Percentiles rank a stretch among this genome's conserved stretches.
phyloP scores from a whole-genome alignment of 2,329 filamentous ascomycete genomes.

The Trichoderma afroharzianum region DNA sequence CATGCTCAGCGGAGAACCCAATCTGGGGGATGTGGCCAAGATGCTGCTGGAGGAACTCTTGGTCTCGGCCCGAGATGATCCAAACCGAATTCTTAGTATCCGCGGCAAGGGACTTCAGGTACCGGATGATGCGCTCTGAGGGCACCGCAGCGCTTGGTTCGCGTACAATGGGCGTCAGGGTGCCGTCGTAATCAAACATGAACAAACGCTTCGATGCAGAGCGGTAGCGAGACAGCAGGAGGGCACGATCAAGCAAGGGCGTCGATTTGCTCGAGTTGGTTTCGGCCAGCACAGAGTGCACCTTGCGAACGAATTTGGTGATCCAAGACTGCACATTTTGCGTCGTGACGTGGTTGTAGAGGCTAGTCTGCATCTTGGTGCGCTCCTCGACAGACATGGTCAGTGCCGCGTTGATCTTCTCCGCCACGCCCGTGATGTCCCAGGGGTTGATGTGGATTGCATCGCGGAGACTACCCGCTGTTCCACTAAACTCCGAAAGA shows the following conservation, averaged over 20 bases:
- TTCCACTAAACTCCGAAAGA: constrained; percentile 94
- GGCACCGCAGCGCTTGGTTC: constrained; percentile 88
- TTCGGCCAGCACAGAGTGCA: constrained; percentile 75
- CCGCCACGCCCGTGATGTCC: constrained; percentile 81
- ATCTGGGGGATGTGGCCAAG: constrained; percentile 86
- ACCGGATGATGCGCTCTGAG: constrained; percentile 75
- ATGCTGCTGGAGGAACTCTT: constrained; percentile 84
- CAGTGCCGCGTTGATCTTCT: constrained; percentile 76
- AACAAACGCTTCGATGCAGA: constrained; percentile 76
- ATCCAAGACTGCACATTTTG: constrained; percentile 89
- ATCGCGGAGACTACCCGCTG: constrained; percentile 76
- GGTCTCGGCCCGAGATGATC: constrained; percentile 95
- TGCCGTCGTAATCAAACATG: constrained; percentile 99
- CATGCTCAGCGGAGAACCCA: constrained; percentile 95
- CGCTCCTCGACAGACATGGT: constrained; percentile 68
- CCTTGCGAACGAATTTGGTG: constrained; percentile 69
- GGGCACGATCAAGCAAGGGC: constrained; percentile 72
- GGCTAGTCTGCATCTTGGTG: constrained; percentile 63
- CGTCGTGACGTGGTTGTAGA: constrained; percentile 80
- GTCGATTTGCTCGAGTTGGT: constrained; percentile 73
- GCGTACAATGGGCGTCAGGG: constrained; percentile 89
- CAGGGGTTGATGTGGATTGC: constrained; percentile 97
- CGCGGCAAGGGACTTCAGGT: constrained; percentile 72
- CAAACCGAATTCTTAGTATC: constrained; percentile 87
- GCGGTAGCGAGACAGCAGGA: constrained; percentile 71